Evolutionary conservation across 2,329 filamentous ascomycete genomes (phyloP).

Genomic region (Aureobasidium sp.): DNA sequence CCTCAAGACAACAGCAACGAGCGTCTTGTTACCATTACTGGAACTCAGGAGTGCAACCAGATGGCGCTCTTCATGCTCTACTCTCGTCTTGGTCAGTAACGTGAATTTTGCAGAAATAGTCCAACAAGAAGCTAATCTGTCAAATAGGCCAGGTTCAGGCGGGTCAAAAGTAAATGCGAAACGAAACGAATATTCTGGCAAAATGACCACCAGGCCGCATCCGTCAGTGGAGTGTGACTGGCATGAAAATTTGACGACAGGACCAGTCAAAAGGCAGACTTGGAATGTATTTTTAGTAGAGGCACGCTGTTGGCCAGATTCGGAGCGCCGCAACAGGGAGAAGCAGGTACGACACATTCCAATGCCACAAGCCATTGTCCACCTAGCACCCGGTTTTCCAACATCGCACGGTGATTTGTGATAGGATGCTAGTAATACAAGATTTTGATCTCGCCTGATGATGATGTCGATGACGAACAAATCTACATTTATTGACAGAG

Average conservation of each 20-base stretch:
- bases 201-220: conserved; percentile 1
- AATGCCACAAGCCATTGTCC: conserved; percentile 7
- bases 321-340: background rate
- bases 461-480: background rate
- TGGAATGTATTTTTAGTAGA: conserved; percentile 10
- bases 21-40: conserved; percentile 91
- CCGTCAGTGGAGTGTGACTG: background rate
- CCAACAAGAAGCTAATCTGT: conserved; percentile 2
- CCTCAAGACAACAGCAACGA: conserved; percentile 99
- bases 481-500: background rate
- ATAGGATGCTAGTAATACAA: conserved; percentile 3
- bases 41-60: conserved; percentile 96
- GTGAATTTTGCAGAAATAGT: conserved; percentile 20
- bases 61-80: conserved; percentile 99
- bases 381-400: conserved; percentile 4
- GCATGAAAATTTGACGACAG: conserved; percentile 2
- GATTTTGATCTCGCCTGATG: background rate
- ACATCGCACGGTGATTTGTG: conserved; percentile 9
- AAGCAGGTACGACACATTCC: conserved; percentile 11
- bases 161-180: conserved; percentile 14
- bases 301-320: conserved; percentile 3
- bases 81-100: conserved; percentile 74
- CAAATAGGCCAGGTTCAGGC: conserved; percentile 14
- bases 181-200: background rate
- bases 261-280: background rate